Base-by-base conservation (phyloP, 495 filamentous ascomycete genomes). In the Xylaria grammica region DNA sequence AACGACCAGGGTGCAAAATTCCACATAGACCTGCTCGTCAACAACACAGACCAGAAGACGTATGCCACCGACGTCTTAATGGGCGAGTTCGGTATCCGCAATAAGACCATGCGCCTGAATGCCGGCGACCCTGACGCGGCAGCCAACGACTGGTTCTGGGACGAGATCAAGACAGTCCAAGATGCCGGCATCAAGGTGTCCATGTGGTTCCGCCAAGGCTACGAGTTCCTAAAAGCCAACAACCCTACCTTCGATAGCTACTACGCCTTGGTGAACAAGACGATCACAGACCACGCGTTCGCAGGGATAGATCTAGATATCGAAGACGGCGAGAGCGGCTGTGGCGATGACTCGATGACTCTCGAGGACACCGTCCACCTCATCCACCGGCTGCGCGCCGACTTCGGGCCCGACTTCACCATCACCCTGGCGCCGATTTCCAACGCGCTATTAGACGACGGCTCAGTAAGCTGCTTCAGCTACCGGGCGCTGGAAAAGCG, bases 261-360 rank as follows among this genome's bases (percentile, higher is more conserved):
- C 68, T 91, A 91, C 62, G 65, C 55, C 1, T 85, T 84, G 15
- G 71, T 91, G 3, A 74, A 82, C 2, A 75, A 82, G 26, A 75
- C 86, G 50, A 75, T 91, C 10, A 77, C 77, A 15, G 76, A 77
- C 9, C 71, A 84, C 64, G 72, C 70, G 5, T 75, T 90, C 13
- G 80, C 90, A 38, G 89, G 89, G 0, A 62, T 91, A 9, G 89
- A 91, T 69, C 81, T 91, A 6, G 89, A 91, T 65, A 87, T 91
- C 45, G 89, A 91, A 67, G 89, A 91, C 65, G 20, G 29, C 26
- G 89, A 91, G 67, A 89, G 91, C 65, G 20, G 38, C 26, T 36
- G 51, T 20, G 13, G 11, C 8, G 53, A 32, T 2, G 19, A 60
- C 5, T 48, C 69, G 0, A 90, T 90, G 82, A 86, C 86, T 1